Evolutionary conservation across 192 early-diverging fungal genomes (phyloP), one percentile per base, ranked within the genome.

Genomic region (Lunasporangiospora selenospora): DNA sequence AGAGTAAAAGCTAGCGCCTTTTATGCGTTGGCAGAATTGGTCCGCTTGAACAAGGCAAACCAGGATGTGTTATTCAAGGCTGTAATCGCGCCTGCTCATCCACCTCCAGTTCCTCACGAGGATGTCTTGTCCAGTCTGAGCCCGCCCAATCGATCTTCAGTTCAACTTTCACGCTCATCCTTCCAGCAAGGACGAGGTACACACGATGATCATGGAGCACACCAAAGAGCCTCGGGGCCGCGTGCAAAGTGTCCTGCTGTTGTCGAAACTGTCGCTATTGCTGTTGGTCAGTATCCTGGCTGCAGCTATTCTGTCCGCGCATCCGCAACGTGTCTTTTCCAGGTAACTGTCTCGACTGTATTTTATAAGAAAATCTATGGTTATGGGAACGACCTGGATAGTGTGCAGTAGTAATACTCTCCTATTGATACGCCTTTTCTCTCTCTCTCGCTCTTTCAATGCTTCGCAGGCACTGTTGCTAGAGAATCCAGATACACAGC

Each of bases 401-500:
- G n/a, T n/a, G n/a, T n/a, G n/a, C n/a, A n/a, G n/a, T n/a, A n/a
- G n/a, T n/a, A n/a, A n/a, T n/a, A n/a, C n/a, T n/a, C n/a, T n/a
- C n/a, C n/a, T n/a, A n/a, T n/a, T n/a, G n/a, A n/a, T n/a, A n/a
- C n/a, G n/a, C n/a, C n/a, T n/a, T n/a, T n/a, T n/a, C n/a, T n/a
- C n/a, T n/a, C n/a, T n/a, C n/a, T n/a, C n/a, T n/a, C n/a, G n/a
- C n/a, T n/a, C n/a, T n/a, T n/a, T n/a, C n/a, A n/a, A n/a, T n/a
- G n/a, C n/a, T n/a, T n/a, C n/a, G n/a, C n/a, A n/a, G n/a, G n/a
- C n/a, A n/a, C n/a, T n/a, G n/a, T n/a, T 93, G 3, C 81, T 89
- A 51, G 83, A 90, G 46, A 99, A 98, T 76, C 77, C 83, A 6
- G 96, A 98, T 69, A 88, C 89, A 6, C 95, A 98, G 73, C 71